Base-by-base conservation (phyloP, 331 rosid genomes). In the Dryas integrifolia region DNA sequence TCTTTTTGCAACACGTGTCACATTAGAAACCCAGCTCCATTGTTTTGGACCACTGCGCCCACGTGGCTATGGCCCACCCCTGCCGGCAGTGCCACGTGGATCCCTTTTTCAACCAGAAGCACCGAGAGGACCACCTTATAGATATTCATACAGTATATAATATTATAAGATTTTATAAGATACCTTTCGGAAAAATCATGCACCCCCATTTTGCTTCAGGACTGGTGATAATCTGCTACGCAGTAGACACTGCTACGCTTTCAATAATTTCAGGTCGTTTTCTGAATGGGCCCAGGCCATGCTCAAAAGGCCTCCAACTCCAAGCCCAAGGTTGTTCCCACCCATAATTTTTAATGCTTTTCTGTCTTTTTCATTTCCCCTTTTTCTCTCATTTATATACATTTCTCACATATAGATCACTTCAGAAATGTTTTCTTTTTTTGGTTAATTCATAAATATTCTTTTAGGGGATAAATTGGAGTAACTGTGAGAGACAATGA, bases 241-340 rank as follows among this genome's bases (percentile, higher is more conserved):
- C 30, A 26, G 30, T 26, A 26, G 30, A 26, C 30, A 26, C 30
- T 26, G 30, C 30, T 26, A 45, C 75, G 79, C 89, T 77, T 70
- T 85, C 89, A 82, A 86, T 87, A 48, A 90, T 86, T 84, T 87
- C 82, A 79, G 41, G 89, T 87, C 91, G 56, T 78, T 90, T 84
- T 88, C 91, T 46, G 2, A 43, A 35, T 74, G 82, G 87, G 81
- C 35, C 47, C 76, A 9, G 5, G 15, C 55, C 84, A 83, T 69
- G 58, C 67, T 70, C 59, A 73, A 77, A 77, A 80, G 80, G 72
- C 74, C 83, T 72, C 74, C 35, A 30, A 30, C 35, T 30, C 80
- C 30, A 62, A 9, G 81, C 86, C 76, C 79, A 75, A 15, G 63
- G 70, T 82, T 72, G 58, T n/a, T 75, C 69, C 66, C 80, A 80